phyloP scores from a whole-genome alignment of 2,329 filamentous ascomycete genomes.

The Huntiella savannae region DNA sequence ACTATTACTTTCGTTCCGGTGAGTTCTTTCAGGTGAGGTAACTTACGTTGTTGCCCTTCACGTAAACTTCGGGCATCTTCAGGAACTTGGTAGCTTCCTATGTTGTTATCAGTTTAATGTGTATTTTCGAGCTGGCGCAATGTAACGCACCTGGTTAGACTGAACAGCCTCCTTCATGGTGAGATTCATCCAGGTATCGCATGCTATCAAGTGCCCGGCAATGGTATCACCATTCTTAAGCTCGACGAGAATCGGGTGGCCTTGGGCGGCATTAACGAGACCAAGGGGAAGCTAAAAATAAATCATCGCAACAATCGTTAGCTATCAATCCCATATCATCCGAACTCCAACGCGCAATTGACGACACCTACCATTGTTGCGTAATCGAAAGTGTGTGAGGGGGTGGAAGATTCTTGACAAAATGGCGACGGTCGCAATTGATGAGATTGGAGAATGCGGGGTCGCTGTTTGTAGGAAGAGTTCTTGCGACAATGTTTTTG shows the following conservation, averaged over 20 bases:
- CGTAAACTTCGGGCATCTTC: slow-evolving; percentile 80
- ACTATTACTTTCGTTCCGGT: not conserved
- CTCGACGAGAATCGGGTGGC: slow-evolving; percentile 94
- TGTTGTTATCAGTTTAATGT: not conserved
- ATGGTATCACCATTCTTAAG: slow-evolving; percentile 95
- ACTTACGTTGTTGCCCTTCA: slow-evolving; percentile 89
- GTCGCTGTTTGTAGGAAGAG: too few relatives aligned
- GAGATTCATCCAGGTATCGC: slow-evolving; percentile 99
- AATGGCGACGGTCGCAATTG: not conserved
- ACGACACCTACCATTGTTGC: not conserved
- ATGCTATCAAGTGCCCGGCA: slow-evolving; percentile 87
- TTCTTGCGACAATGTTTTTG: too few relatives aligned
- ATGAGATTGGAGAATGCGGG: slow-evolving; percentile 1
- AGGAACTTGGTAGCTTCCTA: slow-evolving; percentile 91
- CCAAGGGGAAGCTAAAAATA: slow-evolving; percentile 45
- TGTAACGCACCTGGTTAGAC: slow-evolving; percentile 51
- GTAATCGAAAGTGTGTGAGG: not conserved
- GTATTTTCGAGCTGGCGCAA: not conserved
- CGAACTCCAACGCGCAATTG: too few relatives aligned
- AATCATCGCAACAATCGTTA: too few relatives aligned
- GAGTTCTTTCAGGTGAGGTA: not conserved
- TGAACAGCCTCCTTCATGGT: slow-evolving; percentile 94
- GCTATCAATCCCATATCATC: too few relatives aligned
- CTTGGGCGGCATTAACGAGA: slow-evolving; percentile 85
- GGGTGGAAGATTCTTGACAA: not conserved